These are phyloP conservation scores for Pseudotulostoma volvatum DNA, from an alignment of 495 filamentous ascomycete species.

Conservation along the genomic window DNA sequence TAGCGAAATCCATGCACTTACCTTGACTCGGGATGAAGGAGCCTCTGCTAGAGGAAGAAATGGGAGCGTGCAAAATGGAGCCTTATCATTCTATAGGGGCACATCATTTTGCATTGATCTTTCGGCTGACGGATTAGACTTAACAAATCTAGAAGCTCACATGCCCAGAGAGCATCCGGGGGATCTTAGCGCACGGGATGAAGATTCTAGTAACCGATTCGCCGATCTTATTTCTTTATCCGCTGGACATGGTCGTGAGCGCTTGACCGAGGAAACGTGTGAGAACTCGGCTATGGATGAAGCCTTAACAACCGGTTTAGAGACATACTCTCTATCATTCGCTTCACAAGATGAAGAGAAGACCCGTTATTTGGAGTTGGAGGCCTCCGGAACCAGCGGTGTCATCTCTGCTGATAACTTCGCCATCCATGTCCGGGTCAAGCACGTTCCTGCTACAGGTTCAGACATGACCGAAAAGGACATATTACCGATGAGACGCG, in stretches of 20 bases:
- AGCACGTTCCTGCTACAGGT: constrained; percentile 13
- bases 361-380: constrained; percentile 21
- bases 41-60: neutral
- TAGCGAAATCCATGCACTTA: constrained; percentile 8
- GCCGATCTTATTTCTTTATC: no score
- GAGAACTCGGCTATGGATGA: no score
- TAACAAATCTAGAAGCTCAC: neutral
- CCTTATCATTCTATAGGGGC: constrained; percentile 44
- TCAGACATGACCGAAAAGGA: neutral
- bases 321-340: constrained; percentile 11
- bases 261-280: no score
- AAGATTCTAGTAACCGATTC: neutral
- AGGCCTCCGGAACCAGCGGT: constrained; percentile 48
- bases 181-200: constrained; percentile 1
- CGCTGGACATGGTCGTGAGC: no score
- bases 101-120: constrained; percentile 64
- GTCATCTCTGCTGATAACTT: constrained; percentile 54
- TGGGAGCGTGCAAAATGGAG: neutral
- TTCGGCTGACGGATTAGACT: constrained; percentile 33
- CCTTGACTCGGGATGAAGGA: neutral
- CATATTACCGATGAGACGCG: neutral
- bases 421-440: constrained; percentile 35
- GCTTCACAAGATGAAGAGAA: constrained; percentile 15
- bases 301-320: neutral
- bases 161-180: neutral